Percentiles rank a stretch among this genome's conserved stretches.
Evolutionary conservation across 495 filamentous ascomycete species (phyloP).

Genomic region (Talaromyces liani): DNA sequence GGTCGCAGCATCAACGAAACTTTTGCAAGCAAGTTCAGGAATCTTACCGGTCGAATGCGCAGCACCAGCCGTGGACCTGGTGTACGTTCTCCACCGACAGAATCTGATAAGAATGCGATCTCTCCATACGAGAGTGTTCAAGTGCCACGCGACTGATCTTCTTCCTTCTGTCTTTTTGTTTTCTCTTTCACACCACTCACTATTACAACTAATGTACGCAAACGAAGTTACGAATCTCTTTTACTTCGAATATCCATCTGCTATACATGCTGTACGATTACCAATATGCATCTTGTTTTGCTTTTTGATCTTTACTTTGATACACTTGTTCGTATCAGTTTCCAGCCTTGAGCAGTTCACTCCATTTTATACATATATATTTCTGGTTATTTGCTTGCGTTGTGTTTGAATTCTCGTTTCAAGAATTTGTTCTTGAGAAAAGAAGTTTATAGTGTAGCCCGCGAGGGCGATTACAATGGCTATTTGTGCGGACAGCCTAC

Average conservation of each 20-base stretch:
- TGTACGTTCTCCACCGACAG: conserved; percentile 7
- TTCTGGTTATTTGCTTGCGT: background rate
- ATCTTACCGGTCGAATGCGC: conserved; percentile 56
- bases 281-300: background rate
- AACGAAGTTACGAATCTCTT: conserved; percentile 8
- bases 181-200: background rate
- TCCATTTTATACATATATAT: background rate
- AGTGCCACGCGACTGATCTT: conserved; percentile 6
- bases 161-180: background rate
- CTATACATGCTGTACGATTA: conserved; percentile 2
- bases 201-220: background rate
- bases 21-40: conserved; percentile 54
- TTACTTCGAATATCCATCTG: conserved; percentile 6
- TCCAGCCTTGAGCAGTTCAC: background rate
- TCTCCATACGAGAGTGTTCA: conserved; percentile 28
- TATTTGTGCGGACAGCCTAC: background rate
- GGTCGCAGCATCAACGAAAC: conserved; percentile 63
- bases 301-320: background rate
- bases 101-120: conserved; percentile 5
- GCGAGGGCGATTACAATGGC: conserved; percentile 8
- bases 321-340: background rate
- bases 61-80: conserved; percentile 51
- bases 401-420: background rate
- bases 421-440: conserved; percentile 2
- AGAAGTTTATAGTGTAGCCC: conserved; percentile 10